phyloP scores from a whole-genome alignment of 169 alveolate genomes.

The Cystoisospora suis region DNA sequence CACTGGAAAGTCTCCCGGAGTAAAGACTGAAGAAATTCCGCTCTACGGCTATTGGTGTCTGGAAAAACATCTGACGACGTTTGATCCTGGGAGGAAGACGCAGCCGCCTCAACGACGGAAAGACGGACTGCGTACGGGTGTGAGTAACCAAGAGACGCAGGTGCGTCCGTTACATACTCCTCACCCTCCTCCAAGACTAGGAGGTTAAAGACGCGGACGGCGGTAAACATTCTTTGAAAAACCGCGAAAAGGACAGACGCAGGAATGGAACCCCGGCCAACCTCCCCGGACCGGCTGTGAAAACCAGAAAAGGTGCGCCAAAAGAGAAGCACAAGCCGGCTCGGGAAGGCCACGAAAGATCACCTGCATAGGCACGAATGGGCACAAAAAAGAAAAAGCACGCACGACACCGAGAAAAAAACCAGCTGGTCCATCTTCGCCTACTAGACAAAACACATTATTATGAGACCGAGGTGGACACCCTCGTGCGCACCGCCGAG shows the following conservation, averaged over 20 bases:
- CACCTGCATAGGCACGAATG: too few relatives aligned
- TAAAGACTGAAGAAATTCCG: conserved; percentile 5
- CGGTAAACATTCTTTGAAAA: neutral
- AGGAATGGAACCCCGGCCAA: neutral
- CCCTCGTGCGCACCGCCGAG: too few relatives aligned
- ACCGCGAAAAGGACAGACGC: neutral
- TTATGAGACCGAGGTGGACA: too few relatives aligned
- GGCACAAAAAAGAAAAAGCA: too few relatives aligned
- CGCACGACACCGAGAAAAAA: too few relatives aligned
- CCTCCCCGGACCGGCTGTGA: neutral
- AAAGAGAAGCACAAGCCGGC: neutral
- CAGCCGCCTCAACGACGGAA: conserved; percentile 23
- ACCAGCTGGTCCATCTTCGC: too few relatives aligned
- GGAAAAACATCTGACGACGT: neutral
- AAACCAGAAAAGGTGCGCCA: neutral
- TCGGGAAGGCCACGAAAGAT: too few relatives aligned
- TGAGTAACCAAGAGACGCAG: neutral
- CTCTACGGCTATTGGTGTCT: neutral
- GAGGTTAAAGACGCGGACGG: conserved; percentile 39
- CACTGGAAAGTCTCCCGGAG: conserved; percentile 25
- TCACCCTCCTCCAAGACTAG: conserved; percentile 59
- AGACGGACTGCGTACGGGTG: conserved; percentile 24
- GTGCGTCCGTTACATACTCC: conserved; percentile 44
- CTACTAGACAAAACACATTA: too few relatives aligned
- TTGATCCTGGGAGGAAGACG: neutral